phyloP scores from a whole-genome alignment of 306 rosid species.

The Carpinus fangiana region DNA sequence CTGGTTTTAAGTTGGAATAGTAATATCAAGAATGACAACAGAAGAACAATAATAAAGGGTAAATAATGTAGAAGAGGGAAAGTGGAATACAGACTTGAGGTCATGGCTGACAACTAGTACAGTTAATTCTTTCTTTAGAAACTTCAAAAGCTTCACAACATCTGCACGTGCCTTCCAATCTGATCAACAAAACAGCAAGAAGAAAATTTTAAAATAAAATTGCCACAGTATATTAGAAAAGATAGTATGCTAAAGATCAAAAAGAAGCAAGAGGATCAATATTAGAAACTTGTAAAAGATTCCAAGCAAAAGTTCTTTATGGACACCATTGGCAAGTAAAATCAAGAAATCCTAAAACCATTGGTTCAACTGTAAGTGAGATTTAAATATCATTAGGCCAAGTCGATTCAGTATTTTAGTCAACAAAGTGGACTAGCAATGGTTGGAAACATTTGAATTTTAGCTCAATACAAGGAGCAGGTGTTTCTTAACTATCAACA shows the following conservation, averaged over 20 bases:
- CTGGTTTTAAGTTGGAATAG: background rate
- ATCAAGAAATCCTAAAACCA: background rate
- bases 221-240: constrained; percentile 3
- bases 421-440: background rate
- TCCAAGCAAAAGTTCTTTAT: background rate
- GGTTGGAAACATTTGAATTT: background rate
- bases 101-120: constrained; percentile 91
- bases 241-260: background rate
- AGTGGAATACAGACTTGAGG: constrained; percentile 54
- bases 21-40: constrained; percentile 1
- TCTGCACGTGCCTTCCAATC: constrained; percentile 96
- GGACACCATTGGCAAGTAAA: background rate
- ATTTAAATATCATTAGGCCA: constrained; percentile 3
- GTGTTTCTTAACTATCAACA: constrained; percentile 7
- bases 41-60: constrained; percentile 20
- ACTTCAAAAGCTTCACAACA: constrained; percentile 83
- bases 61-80: constrained; percentile 15
- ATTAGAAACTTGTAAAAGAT: background rate
- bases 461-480: background rate
- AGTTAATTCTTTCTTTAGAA: constrained; percentile 75
- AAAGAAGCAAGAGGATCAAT: constrained; percentile 10
- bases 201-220: constrained; percentile 10
- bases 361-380: background rate
- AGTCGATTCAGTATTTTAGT: background rate
- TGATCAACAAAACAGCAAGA: constrained; percentile 31